phyloP scores from a whole-genome alignment of 2,329 filamentous ascomycete genomes.

The Penicillium nordicum region DNA sequence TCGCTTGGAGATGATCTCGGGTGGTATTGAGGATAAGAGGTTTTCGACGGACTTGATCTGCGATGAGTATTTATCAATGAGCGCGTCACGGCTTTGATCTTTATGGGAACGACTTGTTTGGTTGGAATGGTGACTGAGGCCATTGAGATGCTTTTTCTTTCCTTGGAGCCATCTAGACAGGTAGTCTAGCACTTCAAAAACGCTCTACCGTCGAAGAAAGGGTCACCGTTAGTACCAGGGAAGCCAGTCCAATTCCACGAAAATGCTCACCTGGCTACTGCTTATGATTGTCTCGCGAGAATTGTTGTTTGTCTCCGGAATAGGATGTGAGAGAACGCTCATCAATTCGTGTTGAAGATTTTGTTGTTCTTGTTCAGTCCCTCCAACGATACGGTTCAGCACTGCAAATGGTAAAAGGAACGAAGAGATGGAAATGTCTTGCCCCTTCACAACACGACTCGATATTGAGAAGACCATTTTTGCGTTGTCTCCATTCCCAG shows the following conservation, averaged over 20 bases:
- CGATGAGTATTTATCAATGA: conserved; percentile 33
- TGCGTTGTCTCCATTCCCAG: conserved; percentile 70
- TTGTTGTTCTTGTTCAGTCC: conserved; percentile 60
- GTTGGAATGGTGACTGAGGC: conserved; percentile 25
- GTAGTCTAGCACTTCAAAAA: conserved; percentile 90
- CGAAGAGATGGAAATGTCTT: conserved; percentile 79
- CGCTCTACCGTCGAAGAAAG: conserved; percentile 54
- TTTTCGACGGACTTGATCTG: conserved; percentile 65
- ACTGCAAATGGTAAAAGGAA: conserved; percentile 87
- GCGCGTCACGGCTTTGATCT: conserved; percentile 26
- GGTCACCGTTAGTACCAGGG: conserved; percentile 6
- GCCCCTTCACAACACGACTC: conserved; percentile 75
- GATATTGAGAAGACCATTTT: conserved; percentile 76
- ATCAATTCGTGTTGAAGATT: conserved; percentile 71
- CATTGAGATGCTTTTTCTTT: conserved; percentile 57
- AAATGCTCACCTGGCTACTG: conserved; percentile 72
- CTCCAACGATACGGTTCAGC: conserved; percentile 75
- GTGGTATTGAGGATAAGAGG: conserved; percentile 66
- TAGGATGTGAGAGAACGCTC: conserved; percentile 65
- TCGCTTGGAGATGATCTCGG: conserved; percentile 71
- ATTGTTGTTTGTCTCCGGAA: conserved; percentile 51
- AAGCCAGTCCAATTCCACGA: background rate
- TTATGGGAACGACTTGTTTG: conserved; percentile 29
- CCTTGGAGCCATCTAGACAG: conserved; percentile 84
- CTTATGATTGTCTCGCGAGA: conserved; percentile 74